Conservation (phyloP, 2,329 filamentous ascomycete species). For the Penicillium sp. region DNA sequence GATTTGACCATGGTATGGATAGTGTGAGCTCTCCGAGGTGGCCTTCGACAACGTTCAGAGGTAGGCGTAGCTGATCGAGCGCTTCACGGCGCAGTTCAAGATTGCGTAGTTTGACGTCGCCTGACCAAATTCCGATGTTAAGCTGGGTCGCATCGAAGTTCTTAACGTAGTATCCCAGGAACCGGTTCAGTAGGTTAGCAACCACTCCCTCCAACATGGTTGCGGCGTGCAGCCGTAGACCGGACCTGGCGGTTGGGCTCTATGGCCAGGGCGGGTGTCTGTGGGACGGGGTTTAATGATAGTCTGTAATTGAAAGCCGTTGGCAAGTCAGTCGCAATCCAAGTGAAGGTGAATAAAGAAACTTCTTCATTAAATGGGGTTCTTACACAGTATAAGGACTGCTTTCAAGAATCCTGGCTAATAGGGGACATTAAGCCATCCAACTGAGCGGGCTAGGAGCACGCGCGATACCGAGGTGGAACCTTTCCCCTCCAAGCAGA, state of each 20-base stretch:
- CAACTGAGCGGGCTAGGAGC: slow-evolving; percentile 22
- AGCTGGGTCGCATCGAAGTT: slow-evolving; percentile 98
- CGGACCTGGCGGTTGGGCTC: slow-evolving; percentile 56
- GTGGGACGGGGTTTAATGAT: slow-evolving; percentile 11
- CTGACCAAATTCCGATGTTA: slow-evolving; percentile 98
- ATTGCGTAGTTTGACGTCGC: slow-evolving; percentile 91
- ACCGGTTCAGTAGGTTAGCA: slow-evolving; percentile 95
- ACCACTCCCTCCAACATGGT: slow-evolving; percentile 96
- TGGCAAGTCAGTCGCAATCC: slow-evolving; percentile 9
- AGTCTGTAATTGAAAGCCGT: slow-evolving; percentile 10
- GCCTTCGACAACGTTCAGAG: slow-evolving; percentile 93
- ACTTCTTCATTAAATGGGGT: background rate
- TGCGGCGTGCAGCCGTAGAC: slow-evolving; percentile 64
- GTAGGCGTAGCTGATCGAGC: slow-evolving; percentile 92
- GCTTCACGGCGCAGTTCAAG: slow-evolving; percentile 92
- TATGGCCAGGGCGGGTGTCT: slow-evolving; percentile 14
- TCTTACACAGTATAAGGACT: slow-evolving; percentile 8
- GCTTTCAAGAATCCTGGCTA: slow-evolving; percentile 24
- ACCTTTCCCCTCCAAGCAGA: slow-evolving; percentile 15
- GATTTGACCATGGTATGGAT: slow-evolving; percentile 94
- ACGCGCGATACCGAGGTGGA: slow-evolving; percentile 31
- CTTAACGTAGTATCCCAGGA: slow-evolving; percentile 99
- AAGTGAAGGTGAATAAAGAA: background rate
- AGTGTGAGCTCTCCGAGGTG: slow-evolving; percentile 90
- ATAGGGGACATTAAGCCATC: slow-evolving; percentile 26